Conservation (phyloP, 768 basidiomycete genomes). For the Suillus bovinus region DNA sequence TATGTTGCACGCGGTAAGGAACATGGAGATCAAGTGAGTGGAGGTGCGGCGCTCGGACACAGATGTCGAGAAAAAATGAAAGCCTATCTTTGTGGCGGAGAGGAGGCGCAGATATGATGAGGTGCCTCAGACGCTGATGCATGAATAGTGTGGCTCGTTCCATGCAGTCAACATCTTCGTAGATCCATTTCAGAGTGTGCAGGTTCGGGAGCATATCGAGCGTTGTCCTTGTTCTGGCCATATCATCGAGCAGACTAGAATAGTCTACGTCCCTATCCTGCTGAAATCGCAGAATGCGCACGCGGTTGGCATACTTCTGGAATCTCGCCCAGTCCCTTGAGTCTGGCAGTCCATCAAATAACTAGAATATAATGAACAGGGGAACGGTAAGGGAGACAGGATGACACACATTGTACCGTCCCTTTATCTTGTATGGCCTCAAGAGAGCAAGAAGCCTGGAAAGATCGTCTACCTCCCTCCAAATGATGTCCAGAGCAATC, state of each 20-base stretch:
- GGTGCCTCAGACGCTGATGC: slow-evolving; percentile 48
- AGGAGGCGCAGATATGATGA: slow-evolving; percentile 33
- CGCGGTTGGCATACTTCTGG: slow-evolving; percentile 51
- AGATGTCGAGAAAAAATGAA: slow-evolving; percentile 38
- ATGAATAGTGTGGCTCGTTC: slow-evolving; percentile 54
- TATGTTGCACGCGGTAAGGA: slow-evolving; percentile 36
- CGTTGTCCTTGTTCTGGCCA: slow-evolving; percentile 54
- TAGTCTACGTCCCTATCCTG: slow-evolving; percentile 16
- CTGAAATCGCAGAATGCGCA: slow-evolving; percentile 38
- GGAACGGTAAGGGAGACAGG: neutral
- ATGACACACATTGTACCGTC: slow-evolving; percentile 29
- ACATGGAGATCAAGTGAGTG: slow-evolving; percentile 48
- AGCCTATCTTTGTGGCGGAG: slow-evolving; percentile 13
- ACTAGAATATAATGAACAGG: slow-evolving; percentile 27
- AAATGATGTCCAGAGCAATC: slow-evolving; percentile 55
- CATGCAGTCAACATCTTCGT: slow-evolving; percentile 23
- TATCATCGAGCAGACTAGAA: slow-evolving; percentile 42
- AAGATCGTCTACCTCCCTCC: slow-evolving; percentile 53
- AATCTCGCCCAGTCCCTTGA: slow-evolving; percentile 57
- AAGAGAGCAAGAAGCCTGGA: slow-evolving; percentile 48
- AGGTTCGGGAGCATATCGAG: slow-evolving; percentile 57
- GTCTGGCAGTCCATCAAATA: slow-evolving; percentile 42
- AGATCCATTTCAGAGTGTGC: slow-evolving; percentile 50
- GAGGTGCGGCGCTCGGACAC: slow-evolving; percentile 52
- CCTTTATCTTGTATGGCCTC: slow-evolving; percentile 39